A percentile compares a stretch with the other conserved stretches of the same genome.
Evolutionary conservation across 805 yeast species (phyloP).

Genomic region (Torulaspora indica): DNA sequence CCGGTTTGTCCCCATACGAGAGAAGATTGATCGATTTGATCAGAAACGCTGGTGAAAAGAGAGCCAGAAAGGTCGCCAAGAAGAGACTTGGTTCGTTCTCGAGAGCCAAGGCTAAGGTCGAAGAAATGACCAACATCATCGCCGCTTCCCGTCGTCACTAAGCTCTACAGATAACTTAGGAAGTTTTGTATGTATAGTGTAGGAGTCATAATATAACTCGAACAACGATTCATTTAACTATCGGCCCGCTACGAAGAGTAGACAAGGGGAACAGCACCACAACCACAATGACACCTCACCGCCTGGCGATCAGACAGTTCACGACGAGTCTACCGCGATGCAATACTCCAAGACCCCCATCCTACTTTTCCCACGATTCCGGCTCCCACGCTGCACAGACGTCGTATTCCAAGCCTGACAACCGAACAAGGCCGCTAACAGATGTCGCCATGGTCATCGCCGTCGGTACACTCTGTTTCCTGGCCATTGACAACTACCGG

Average conservation of each 20-base stretch:
- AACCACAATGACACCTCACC: neutral
- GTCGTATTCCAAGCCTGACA: neutral
- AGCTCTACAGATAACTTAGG: slow-evolving; percentile 19
- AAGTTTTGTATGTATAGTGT: slow-evolving; percentile 10
- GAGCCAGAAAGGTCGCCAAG: slow-evolving; percentile 99
- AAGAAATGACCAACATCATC: slow-evolving; percentile 94
- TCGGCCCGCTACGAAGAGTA: neutral
- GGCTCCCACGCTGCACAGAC: slow-evolving; percentile 1
- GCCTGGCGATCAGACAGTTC: neutral
- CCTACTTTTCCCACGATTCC: slow-evolving; percentile 13
- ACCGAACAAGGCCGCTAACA: slow-evolving; percentile 21
- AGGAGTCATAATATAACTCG: slow-evolving; percentile 8
- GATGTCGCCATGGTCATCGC: slow-evolving; percentile 44
- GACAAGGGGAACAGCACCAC: neutral
- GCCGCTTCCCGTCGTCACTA: slow-evolving; percentile 95
- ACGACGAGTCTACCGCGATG: neutral
- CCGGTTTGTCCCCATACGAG: slow-evolving; percentile 99
- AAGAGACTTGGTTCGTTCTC: slow-evolving; percentile 99
- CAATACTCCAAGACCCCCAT: slow-evolving; percentile 8
- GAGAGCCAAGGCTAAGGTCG: slow-evolving; percentile 99
- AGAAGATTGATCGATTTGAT: slow-evolving; percentile 98
- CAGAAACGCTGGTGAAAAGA: slow-evolving; percentile 99
- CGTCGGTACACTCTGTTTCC: slow-evolving; percentile 42
- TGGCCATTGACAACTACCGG: slow-evolving; percentile 50
- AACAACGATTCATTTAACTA: neutral